Evolutionary conservation across 31 red algal species (phyloP).

Genomic region (Endocladia muricata): DNA sequence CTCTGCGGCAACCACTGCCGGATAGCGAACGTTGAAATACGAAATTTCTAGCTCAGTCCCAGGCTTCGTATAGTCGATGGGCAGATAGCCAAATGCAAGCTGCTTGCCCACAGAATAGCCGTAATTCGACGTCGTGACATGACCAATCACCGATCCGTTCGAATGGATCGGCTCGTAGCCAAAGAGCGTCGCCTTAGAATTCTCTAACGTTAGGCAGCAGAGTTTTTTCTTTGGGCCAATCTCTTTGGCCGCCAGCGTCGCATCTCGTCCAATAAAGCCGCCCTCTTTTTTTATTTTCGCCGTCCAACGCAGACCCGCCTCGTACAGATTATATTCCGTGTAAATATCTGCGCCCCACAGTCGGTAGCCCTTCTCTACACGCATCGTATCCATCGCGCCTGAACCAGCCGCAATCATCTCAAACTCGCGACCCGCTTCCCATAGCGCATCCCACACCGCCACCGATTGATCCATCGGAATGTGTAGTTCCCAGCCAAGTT

Average conservation of each 20-base stretch:
- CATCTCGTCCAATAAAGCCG: background rate
- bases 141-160: background rate
- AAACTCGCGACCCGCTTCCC: background rate
- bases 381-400: background rate
- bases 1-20: no score
- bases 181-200: background rate
- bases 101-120: background rate
- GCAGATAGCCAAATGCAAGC: background rate
- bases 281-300: constrained; percentile 7
- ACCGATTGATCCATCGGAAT: constrained; percentile 14
- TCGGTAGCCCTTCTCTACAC: constrained; percentile 2
- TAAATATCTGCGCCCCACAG: background rate
- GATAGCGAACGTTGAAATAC: no score
- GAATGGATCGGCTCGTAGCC: background rate
- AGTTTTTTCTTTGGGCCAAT: background rate
- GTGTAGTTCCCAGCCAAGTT: constrained; percentile 20
- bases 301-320: background rate
- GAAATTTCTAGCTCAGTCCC: constrained; percentile 8
- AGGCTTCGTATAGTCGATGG: background rate
- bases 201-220: background rate
- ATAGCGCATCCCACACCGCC: background rate
- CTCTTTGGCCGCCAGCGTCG: background rate
- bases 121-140: background rate
- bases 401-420: background rate
- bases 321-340: background rate